Evolutionary conservation across 2,329 filamentous ascomycete genomes (phyloP).

Genomic region (Fusarium mangiferae): DNA sequence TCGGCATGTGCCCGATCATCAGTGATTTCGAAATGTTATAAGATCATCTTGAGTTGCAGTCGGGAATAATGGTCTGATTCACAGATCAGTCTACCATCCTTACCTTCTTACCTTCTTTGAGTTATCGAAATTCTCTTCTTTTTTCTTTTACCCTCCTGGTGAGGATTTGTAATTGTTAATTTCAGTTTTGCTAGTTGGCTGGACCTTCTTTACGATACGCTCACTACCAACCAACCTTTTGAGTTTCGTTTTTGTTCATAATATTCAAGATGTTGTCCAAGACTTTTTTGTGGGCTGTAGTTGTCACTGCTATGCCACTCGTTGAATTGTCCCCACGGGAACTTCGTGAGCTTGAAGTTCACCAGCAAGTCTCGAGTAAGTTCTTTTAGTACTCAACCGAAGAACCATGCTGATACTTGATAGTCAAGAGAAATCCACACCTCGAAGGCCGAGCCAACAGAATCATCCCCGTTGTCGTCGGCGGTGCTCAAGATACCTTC

Average conservation of each 20-base stretch:
- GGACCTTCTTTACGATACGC: background rate
- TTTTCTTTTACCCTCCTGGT: constrained; percentile 16
- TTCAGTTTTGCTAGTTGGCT: background rate
- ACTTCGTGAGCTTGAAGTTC: background rate
- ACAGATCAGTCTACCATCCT: background rate
- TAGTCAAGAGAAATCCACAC: constrained; percentile 39
- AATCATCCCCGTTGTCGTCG: constrained; percentile 50
- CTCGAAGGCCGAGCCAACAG: constrained; percentile 27
- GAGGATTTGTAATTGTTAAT: background rate
- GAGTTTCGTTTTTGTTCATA: background rate
- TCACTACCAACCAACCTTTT: background rate
- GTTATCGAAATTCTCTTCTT: background rate
- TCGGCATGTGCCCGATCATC: background rate
- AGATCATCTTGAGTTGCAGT: background rate
- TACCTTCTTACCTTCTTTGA: background rate
- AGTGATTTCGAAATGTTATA: background rate
- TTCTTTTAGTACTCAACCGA: accelerated
- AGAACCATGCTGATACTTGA: background rate
- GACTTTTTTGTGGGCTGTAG: background rate
- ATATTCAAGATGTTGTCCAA: constrained; percentile 2
- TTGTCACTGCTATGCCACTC: constrained; percentile 16
- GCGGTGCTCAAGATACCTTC: constrained; percentile 51
- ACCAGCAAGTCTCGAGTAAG: constrained; percentile 14
- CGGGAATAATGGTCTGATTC: background rate
- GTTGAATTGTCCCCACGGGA: constrained; percentile 20